Evolutionary conservation across 2,329 filamentous ascomycete genomes (phyloP), one percentile per base, ranked within the genome.

Genomic region (Apiospora malaysiana): DNA sequence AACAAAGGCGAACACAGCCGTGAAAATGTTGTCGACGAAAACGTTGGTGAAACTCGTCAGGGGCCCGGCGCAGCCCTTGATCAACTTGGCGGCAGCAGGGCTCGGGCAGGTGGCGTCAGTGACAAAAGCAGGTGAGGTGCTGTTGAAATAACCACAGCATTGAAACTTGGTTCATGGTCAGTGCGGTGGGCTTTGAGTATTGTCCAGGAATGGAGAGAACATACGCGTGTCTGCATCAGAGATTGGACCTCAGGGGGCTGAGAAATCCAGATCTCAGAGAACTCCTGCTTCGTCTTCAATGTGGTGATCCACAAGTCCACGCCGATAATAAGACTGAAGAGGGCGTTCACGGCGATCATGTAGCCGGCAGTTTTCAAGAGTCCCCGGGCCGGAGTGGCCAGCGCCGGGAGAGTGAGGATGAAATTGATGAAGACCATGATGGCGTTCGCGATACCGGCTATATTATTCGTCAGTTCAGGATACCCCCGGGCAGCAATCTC

Each of bases 71-170:
- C 93, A 96, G 10, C 93, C 92, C 70, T 87, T 86, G 78, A 91
- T 88, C 46, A 93, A 85, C 18, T 91, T 90, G 1, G 93, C 93
- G 47, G 91, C 88, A 2, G 92, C 89, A 8, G 92, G 89, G 77
- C 90, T 93, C 12, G 89, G 86, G 80, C 93, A 96, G 1, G 87
- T 89, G 7, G 80, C 74, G 76, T 95, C 91, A 70, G 88, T 89
- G 73, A 94, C 85, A 79, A 95, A 95, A 68, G 91, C 89, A 14
- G 92, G 92, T 16, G 89, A 86, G 5, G 90, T 92, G 80, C 87
- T 89, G 82, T 94, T 94, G 75, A 88, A 83, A 83, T 93, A 96
- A 73, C 93, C 93, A 76, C 93, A 96, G 88, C 93, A 96, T 76
- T 89, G 80, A 79, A 95, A 95, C 90, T 94, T 68, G 45, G 21